phyloP scores from a whole-genome alignment of 805 yeast genomes.

The Cyberlindnera misumaiensis region DNA sequence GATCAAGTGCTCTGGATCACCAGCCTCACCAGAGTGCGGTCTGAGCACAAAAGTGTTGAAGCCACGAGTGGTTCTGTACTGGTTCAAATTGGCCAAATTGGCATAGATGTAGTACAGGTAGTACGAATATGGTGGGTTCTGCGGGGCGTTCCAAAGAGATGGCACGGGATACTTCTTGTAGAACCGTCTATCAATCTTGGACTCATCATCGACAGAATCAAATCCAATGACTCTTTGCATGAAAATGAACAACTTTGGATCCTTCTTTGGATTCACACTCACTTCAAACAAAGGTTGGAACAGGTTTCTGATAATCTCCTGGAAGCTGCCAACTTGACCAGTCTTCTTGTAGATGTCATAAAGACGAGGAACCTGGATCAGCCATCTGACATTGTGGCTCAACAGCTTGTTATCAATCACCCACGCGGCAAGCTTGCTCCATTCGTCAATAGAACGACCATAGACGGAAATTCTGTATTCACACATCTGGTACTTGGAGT shows the following conservation, averaged over 20 bases:
- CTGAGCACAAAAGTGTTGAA: conserved; percentile 89
- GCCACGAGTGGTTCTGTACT: conserved; percentile 68
- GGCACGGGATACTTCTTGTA: conserved; percentile 86
- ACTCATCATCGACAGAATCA: conserved; percentile 97
- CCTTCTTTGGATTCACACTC: conserved; percentile 71
- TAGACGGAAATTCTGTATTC: conserved; percentile 94
- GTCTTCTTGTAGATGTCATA: conserved; percentile 83
- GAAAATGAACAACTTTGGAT: conserved; percentile 88
- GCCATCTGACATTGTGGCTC: conserved; percentile 95
- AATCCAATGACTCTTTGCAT: conserved; percentile 94
- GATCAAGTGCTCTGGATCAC: conserved; percentile 95
- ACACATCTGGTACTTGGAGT: conserved; percentile 94
- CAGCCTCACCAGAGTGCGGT: conserved; percentile 99
- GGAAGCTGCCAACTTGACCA: conserved; percentile 63
- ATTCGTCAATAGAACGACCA: conserved; percentile 84
- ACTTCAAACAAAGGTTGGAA: conserved; percentile 91
- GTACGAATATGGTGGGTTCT: conserved; percentile 97
- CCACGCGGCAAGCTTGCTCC: conserved; percentile 96
- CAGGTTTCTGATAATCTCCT: conserved; percentile 68
- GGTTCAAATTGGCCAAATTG: conserved; percentile 78
- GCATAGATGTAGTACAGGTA: conserved; percentile 86
- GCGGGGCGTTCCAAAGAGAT: conserved; percentile 63
- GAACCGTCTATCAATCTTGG: conserved; percentile 78
- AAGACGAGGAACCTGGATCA: conserved; percentile 89
- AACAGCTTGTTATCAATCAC: conserved; percentile 85